Evolutionary conservation across 441 rosid species (phyloP).

Genomic region (Bocquillonia castaneifolia): DNA sequence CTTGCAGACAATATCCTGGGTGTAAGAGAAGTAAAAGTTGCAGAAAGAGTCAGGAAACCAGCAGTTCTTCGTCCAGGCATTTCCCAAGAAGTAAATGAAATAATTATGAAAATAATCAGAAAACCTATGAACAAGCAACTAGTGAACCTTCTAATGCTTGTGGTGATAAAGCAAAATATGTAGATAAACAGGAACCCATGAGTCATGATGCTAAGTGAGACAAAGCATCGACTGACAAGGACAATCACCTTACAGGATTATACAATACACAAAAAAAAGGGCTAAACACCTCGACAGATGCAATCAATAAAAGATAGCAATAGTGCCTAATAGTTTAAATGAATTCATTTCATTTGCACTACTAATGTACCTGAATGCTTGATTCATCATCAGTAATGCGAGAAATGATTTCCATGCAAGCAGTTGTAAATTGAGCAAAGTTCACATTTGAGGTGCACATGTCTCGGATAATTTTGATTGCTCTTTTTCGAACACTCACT

Average conservation of each 20-base stretch:
- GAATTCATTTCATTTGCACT: not conserved
- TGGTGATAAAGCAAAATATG: not conserved
- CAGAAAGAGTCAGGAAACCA: conserved; percentile 11
- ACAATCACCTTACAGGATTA: not conserved
- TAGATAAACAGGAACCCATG: no score
- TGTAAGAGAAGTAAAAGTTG: conserved; percentile 16
- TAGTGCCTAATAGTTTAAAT: not conserved
- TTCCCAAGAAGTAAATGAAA: not conserved
- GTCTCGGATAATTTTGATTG: conserved; percentile 91
- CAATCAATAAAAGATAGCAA: not conserved
- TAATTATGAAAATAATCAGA: not conserved
- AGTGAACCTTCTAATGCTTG: not conserved
- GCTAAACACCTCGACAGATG: not conserved
- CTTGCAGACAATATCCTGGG: conserved; percentile 97
- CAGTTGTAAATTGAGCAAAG: conserved; percentile 83
- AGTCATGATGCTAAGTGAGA: not conserved
- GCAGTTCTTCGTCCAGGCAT: conserved; percentile 5
- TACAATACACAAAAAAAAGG: not conserved
- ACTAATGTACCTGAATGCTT: conserved; percentile 75
- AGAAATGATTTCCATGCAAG: conserved; percentile 88
- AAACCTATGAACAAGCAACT: not conserved
- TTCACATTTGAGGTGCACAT: conserved; percentile 89
- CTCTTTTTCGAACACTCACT: conserved; percentile 95
- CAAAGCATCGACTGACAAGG: not conserved
- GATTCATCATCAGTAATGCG: conserved; percentile 97